These are phyloP conservation scores for Pigoraptor vietnamica DNA, from an alignment of 78 protist species.

Conservation along the genomic window DNA sequence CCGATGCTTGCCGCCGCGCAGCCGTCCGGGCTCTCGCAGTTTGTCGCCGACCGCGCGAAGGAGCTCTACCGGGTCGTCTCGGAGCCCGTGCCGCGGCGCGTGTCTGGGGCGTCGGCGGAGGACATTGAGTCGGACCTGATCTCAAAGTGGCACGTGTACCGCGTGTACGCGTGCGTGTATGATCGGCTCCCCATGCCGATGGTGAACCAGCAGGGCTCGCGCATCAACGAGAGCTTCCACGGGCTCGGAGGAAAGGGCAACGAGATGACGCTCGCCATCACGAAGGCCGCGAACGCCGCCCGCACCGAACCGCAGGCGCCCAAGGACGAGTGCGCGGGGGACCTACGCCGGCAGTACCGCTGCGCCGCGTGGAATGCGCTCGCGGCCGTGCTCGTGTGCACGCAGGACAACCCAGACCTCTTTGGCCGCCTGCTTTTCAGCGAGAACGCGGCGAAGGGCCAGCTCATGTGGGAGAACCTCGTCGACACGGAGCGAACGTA, in stretches of 20 bases:
- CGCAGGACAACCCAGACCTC: slow-evolving; percentile 55
- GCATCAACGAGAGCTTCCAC: background rate
- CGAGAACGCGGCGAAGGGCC: slow-evolving; percentile 55
- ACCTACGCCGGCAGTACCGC: slow-evolving; percentile 8
- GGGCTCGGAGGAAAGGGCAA: slow-evolving; percentile 46
- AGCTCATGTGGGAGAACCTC: slow-evolving; percentile 62
- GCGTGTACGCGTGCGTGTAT: background rate
- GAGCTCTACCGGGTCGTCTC: background rate
- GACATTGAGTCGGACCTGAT: background rate
- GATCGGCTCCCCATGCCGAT: background rate
- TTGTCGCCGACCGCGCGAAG: background rate
- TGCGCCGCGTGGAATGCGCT: slow-evolving; percentile 57
- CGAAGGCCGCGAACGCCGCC: slow-evolving; percentile 53
- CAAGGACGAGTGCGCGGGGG: background rate
- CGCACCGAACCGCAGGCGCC: slow-evolving; percentile 30
- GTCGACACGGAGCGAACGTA: slow-evolving; percentile 13
- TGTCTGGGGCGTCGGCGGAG: background rate
- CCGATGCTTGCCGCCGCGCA: background rate
- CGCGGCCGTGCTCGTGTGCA: slow-evolving; percentile 41
- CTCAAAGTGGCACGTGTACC: background rate
- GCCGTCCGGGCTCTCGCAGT: background rate
- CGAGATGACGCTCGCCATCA: slow-evolving; percentile 48
- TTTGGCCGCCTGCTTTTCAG: slow-evolving; percentile 47
- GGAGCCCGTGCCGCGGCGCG: background rate
- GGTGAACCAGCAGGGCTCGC: background rate